A percentile compares a stretch with the other conserved stretches of the same genome.
Conservation (phyloP, 257 asterid species). For the Jacaranda mimosifolia region DNA sequence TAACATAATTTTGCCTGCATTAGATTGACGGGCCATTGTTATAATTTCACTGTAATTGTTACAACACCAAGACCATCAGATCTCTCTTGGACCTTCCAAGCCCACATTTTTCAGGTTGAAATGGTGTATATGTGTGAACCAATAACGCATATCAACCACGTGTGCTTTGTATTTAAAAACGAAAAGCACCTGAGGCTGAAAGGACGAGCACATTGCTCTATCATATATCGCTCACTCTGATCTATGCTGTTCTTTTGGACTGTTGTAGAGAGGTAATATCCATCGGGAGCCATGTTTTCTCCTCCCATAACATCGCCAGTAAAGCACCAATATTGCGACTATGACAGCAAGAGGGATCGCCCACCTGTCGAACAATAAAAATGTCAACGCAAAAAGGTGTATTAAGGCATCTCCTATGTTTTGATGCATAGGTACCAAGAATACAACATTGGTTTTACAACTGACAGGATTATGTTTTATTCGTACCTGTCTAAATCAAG, state of each 20-base stretch:
- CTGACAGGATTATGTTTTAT: not conserved
- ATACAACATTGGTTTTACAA: not conserved
- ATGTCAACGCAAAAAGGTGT: not conserved
- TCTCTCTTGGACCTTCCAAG: conserved; percentile 19
- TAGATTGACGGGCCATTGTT: not conserved
- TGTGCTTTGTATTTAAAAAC: conserved; percentile 50
- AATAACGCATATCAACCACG: conserved; percentile 29
- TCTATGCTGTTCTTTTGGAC: conserved; percentile 77
- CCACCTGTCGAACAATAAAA: conserved; percentile 71
- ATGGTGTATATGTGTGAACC: conserved; percentile 21
- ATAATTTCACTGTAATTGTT: conserved; percentile 40
- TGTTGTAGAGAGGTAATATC: conserved; percentile 76
- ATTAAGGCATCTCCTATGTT: not conserved
- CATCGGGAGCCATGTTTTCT: conserved; percentile 63
- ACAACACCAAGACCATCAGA: conserved; percentile 43
- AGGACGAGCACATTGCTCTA: conserved; percentile 3
- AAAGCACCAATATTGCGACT: conserved; percentile 57
- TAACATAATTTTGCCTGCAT: not conserved
- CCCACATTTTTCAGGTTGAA: conserved; percentile 25
- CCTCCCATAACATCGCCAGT: conserved; percentile 88
- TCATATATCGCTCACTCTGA: conserved; percentile 59
- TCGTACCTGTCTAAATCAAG: conserved; percentile 95
- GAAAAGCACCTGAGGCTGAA: conserved; percentile 53
- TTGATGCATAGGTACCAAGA: not conserved
- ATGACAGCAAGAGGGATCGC: conserved; percentile 73